Base-by-base conservation (phyloP, 148 eudicot genomes). In the Oxyria digyna region DNA sequence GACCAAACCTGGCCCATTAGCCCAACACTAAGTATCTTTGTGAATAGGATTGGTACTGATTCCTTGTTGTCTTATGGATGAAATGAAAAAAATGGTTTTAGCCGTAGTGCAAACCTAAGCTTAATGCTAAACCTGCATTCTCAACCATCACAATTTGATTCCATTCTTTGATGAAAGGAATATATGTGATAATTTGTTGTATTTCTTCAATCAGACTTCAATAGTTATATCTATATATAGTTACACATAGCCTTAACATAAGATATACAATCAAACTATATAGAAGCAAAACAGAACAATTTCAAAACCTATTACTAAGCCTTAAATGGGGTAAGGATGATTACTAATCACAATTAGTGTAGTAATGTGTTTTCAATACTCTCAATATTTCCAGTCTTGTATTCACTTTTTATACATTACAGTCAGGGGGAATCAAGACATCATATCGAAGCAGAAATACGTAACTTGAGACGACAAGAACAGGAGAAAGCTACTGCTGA, bases 391-490 rank as follows among this genome's bases (percentile, higher is more conserved):
- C 3, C 5, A 33, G 37, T 33, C 2, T 33, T 33, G 37, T 33
- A 33, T 33, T 33, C 49, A 14, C n/a, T 43, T 15, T 43, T 0
- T 49, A 49, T 49, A 24, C 10, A 20, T 55, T 18, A 1, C 80
- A 92, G 98, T 76, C 96, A 92, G 79, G 84, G 79, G 75, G 70
- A 85, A 63, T 84, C 98, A n/a, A 84, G 86, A 42, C 63, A 81
- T 50, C 86, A 86, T 77, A 78, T 89, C 4, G 84, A 84, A 72
- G 77, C 76, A 12, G 83, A 81, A 67, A 42, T 87, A 78, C 84
- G 83, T 75, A 96, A 87, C 77, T 94, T 87, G 74, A 92, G 96
- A 78, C 86, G 81, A 81, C 84, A 87, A 69, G 98, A 92, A 72
- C 81, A 89, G 23, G 91, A 85, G 72, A 87, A 85, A 81, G 87